Conservation (phyloP, 2,329 filamentous ascomycete species). For the Aspergillus quadricinctus region DNA sequence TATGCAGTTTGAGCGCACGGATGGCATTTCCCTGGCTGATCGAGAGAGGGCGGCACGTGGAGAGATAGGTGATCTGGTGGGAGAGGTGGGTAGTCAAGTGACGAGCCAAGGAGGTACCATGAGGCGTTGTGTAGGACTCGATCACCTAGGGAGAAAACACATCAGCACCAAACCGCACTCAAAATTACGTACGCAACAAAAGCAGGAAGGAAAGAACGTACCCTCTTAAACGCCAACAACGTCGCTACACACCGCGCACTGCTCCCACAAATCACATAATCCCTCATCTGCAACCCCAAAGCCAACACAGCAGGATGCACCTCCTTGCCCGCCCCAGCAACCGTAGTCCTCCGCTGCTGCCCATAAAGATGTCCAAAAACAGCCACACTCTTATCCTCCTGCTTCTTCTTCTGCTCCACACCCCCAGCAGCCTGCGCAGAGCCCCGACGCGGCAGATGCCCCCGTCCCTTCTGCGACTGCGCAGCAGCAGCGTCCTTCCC, state of each 20-base stretch:
- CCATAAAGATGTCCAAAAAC: constrained; percentile 81
- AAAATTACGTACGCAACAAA: neutral
- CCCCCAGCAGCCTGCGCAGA: constrained; percentile 35
- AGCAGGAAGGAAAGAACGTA: constrained; percentile 36
- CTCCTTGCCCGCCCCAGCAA: constrained; percentile 60
- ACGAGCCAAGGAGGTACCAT: constrained; percentile 76
- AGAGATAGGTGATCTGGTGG: constrained; percentile 91
- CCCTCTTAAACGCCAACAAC: constrained; percentile 82
- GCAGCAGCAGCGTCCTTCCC: constrained; percentile 19
- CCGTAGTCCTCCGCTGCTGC: constrained; percentile 63
- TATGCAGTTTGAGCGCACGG: constrained; percentile 86
- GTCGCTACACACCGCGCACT: constrained; percentile 84
- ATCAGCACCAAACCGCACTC: no score
- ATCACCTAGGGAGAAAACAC: constrained; percentile 57
- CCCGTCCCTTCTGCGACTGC: constrained; percentile 28
- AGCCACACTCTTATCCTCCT: constrained; percentile 64
- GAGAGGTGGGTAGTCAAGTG: constrained; percentile 91
- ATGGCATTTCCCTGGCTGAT: constrained; percentile 98
- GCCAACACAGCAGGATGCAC: constrained; percentile 83
- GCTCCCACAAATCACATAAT: constrained; percentile 83
- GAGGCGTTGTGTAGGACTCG: constrained; percentile 83
- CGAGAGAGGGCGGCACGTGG: constrained; percentile 89
- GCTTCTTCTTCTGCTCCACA: constrained; percentile 48
- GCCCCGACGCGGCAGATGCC: constrained; percentile 31
- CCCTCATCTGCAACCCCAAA: constrained; percentile 83